Percentiles rank a stretch among this genome's conserved stretches.
These are phyloP conservation scores for Blastocystis sp. DNA, from an alignment of 352 stramenopile genomes.

Conservation along the genomic window DNA sequence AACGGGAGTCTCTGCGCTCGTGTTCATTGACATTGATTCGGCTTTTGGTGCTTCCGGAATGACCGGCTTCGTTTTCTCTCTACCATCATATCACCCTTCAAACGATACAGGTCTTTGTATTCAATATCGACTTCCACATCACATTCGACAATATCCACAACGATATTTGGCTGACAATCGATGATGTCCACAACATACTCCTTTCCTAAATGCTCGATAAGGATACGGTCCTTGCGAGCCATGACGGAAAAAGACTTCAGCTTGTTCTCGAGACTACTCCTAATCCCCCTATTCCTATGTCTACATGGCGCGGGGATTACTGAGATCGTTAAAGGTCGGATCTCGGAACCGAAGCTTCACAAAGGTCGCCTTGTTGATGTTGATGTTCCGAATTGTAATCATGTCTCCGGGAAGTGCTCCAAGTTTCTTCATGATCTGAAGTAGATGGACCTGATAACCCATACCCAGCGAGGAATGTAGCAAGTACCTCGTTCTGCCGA, in stretches of 20 bases:
- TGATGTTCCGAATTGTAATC: neutral
- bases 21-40: neutral
- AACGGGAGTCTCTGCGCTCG: neutral
- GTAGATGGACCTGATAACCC: neutral
- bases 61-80: neutral
- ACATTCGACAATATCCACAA: constrained; percentile 28
- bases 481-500: neutral
- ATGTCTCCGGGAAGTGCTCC: neutral
- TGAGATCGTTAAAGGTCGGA: neutral
- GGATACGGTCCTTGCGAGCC: neutral
- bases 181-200: constrained; percentile 32
- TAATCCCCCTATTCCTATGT: neutral
- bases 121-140: constrained; percentile 54
- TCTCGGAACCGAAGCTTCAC: constrained; percentile 34
- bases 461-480: constrained; percentile 38
- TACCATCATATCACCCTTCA: neutral
- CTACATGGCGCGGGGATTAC: constrained; percentile 36
- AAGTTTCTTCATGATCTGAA: constrained; percentile 45
- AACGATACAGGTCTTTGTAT: neutral
- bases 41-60: neutral
- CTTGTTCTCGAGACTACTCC: constrained; percentile 37
- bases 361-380: constrained; percentile 13
- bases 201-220: constrained; percentile 27
- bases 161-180: neutral
- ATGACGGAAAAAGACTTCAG: constrained; percentile 33